A percentile compares a stretch with the other conserved stretches of the same genome.
Evolutionary conservation across 768 basidiomycete species (phyloP).

Genomic region (Suillus subaureus): DNA sequence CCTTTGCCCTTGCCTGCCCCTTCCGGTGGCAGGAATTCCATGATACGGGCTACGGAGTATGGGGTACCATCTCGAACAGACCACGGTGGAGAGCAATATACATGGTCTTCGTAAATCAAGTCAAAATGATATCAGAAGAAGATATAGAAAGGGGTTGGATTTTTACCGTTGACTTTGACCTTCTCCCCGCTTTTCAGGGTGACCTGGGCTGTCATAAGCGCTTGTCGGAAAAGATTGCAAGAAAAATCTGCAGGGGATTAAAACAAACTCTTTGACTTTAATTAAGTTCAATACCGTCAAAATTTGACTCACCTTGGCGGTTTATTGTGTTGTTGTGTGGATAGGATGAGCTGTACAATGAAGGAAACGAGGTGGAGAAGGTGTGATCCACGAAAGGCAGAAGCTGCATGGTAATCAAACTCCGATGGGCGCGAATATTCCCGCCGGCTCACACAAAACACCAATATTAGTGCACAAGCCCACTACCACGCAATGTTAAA

Average conservation of each 20-base stretch:
- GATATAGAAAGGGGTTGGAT: conserved; percentile 16
- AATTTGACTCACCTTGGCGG: conserved; percentile 28
- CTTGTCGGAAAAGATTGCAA: conserved; percentile 18
- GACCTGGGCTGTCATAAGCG: conserved; percentile 37
- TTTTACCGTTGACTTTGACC: conserved; percentile 85
- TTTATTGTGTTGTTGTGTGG: conserved; percentile 23
- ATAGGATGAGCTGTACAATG: conserved; percentile 28
- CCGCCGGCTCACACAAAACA: conserved; percentile 10
- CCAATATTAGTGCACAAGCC: neutral
- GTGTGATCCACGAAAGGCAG: conserved; percentile 33
- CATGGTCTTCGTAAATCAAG: conserved; percentile 75
- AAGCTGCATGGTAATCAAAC: conserved; percentile 34
- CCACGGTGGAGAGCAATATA: conserved; percentile 96
- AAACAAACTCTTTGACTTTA: conserved; percentile 6
- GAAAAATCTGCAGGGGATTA: conserved; percentile 29
- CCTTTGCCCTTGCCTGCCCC: conserved; percentile 67
- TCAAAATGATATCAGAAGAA: conserved; percentile 20
- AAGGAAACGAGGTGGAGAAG: conserved; percentile 38
- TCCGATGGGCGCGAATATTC: conserved; percentile 39
- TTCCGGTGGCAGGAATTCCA: conserved; percentile 91
- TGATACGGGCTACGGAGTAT: conserved; percentile 93
- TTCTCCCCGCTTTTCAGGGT: conserved; percentile 82
- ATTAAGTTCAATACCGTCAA: conserved; percentile 4
- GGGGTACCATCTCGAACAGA: conserved; percentile 90
- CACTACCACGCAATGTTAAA: neutral